A percentile compares a stretch with the other conserved stretches of the same genome.
These are phyloP conservation scores for Eucalyptus camaldulensis DNA, from an alignment of 345 rosid genomes.

Conservation along the genomic window DNA sequence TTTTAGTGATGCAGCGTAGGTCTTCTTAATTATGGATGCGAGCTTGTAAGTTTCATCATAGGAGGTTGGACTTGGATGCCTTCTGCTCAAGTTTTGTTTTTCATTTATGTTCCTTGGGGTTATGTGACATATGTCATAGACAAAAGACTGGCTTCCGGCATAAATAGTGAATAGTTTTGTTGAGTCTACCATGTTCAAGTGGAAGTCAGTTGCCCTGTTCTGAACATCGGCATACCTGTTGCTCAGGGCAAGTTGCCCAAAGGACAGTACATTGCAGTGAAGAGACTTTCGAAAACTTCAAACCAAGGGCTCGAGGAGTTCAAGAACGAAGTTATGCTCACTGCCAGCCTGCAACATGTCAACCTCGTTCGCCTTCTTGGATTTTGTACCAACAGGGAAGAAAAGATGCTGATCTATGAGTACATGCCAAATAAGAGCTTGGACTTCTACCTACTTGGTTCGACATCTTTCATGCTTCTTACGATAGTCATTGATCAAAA, in stretches of 20 bases:
- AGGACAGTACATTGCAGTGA: constrained; percentile 26
- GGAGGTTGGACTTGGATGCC: no score
- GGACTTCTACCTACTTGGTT: constrained; percentile 17
- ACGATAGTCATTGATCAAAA: background rate
- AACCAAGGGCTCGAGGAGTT: constrained; percentile 24
- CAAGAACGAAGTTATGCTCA: constrained; percentile 17
- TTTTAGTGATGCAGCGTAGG: no score
- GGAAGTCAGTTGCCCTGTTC: background rate
- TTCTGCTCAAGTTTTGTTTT: background rate
- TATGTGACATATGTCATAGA: background rate
- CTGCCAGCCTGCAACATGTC: constrained; percentile 26
- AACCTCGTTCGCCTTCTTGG: constrained; percentile 16
- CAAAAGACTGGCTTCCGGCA: background rate
- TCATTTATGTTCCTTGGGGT: background rate
- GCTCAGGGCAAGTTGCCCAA: constrained; percentile 5
- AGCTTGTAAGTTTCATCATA: no score
- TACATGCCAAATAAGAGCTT: constrained; percentile 22
- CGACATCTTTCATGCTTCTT: background rate
- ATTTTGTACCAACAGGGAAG: constrained; percentile 13
- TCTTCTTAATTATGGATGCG: no score
- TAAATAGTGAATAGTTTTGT: no score
- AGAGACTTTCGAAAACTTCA: constrained; percentile 22
- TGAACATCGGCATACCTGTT: background rate
- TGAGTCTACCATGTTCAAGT: background rate
- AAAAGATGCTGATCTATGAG: constrained; percentile 28